These are phyloP conservation scores for Barnettozyma wickerhamii DNA, from an alignment of 805 yeast species.

Conservation along the genomic window DNA sequence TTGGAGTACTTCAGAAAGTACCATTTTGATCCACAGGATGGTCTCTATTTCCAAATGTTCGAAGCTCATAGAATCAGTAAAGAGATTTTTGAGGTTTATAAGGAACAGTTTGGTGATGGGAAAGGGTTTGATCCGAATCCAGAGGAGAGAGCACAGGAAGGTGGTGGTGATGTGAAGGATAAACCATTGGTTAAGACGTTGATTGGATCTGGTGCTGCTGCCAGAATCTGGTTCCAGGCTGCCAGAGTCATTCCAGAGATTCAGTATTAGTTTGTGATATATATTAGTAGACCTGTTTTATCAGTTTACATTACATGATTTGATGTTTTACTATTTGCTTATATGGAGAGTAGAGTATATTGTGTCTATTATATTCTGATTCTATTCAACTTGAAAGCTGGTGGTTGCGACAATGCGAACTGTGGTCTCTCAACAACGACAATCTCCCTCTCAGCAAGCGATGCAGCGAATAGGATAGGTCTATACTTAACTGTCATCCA, in stretches of 20 bases:
- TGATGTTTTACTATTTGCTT: too few species aligned
- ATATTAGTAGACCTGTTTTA: constrained; percentile 4
- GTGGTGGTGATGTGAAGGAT: constrained; percentile 31
- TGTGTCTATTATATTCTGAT: constrained; percentile 43
- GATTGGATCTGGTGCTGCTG: constrained; percentile 64
- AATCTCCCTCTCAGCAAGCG: constrained; percentile 49
- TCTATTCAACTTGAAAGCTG: constrained; percentile 64
- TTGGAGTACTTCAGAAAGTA: constrained; percentile 53
- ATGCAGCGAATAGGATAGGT: constrained; percentile 60
- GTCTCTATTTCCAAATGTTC: constrained; percentile 54
- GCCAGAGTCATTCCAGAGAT: constrained; percentile 48
- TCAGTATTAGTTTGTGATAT: not conserved
- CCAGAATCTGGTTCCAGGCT: constrained; percentile 64
- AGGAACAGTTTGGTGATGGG: constrained; percentile 49
- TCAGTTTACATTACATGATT: too few species aligned
- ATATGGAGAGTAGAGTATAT: too few species aligned
- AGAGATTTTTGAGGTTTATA: constrained; percentile 47
- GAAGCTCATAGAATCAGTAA: constrained; percentile 52
- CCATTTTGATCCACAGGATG: constrained; percentile 52
- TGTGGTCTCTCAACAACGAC: constrained; percentile 76
- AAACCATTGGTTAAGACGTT: constrained; percentile 44
- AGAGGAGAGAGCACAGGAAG: constrained; percentile 46
- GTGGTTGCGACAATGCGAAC: constrained; percentile 48
- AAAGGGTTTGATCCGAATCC: constrained; percentile 45
- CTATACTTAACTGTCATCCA: constrained; percentile 76